These are phyloP conservation scores for Eucalyptus regnans DNA, from an alignment of 345 rosid genomes.

Conservation along the genomic window DNA sequence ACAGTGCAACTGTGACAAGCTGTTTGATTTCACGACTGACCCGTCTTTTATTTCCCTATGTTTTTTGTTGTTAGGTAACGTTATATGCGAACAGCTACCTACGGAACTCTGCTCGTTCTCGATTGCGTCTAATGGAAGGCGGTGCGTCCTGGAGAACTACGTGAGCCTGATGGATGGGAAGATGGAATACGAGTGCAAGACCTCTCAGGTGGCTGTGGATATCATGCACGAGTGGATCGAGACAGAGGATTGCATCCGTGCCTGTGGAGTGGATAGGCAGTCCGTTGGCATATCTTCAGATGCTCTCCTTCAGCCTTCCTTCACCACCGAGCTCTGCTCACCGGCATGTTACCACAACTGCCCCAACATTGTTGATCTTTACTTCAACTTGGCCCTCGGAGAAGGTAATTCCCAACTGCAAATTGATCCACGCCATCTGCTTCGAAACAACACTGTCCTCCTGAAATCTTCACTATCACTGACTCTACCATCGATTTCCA, in stretches of 20 bases:
- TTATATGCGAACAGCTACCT: conserved; percentile 62
- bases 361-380: conserved; percentile 90
- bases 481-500: not conserved
- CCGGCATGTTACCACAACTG: conserved; percentile 55
- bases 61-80: conserved; percentile 22
- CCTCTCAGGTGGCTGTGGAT: conserved; percentile 73
- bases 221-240: conserved; percentile 63
- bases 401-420: conserved; percentile 42
- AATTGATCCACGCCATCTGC: not conserved
- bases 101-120: conserved; percentile 60
- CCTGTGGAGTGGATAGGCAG: conserved; percentile 82
- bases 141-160: conserved; percentile 70
- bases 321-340: conserved; percentile 75
- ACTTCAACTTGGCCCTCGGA: conserved; percentile 90
- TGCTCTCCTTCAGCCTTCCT: conserved; percentile 61
- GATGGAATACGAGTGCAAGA: conserved; percentile 60
- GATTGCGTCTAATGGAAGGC: conserved; percentile 60
- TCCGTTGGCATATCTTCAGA: conserved; percentile 88
- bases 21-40: not conserved
- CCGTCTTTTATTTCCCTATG: accelerated
- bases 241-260: conserved; percentile 54
- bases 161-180: not conserved
- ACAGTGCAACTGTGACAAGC: not conserved
- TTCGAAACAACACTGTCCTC: not conserved
- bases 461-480: not conserved